Percentiles rank a stretch among this genome's conserved stretches.
Evolutionary conservation across 2,329 filamentous ascomycete genomes (phyloP).

Genomic region (Tolypocladium pustulatum): DNA sequence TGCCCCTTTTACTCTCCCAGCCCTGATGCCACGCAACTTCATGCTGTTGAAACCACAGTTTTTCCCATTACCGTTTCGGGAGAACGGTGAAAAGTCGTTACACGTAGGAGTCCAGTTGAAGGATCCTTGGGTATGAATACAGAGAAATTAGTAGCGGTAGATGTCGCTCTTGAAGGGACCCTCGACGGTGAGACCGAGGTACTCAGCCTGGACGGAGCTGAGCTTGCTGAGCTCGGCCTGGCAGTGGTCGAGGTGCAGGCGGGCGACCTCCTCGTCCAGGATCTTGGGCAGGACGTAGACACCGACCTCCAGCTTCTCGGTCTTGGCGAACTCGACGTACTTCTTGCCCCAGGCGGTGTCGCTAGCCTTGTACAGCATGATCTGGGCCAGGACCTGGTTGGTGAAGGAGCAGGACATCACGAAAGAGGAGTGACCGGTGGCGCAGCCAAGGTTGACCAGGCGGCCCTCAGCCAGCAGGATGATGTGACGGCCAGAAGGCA

Average conservation of each 20-base stretch:
- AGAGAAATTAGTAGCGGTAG: conserved; percentile 34
- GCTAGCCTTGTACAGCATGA: conserved; percentile 90
- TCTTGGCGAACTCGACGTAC: conserved; percentile 93
- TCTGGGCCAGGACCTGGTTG: conserved; percentile 99
- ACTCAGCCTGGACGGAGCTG: conserved; percentile 80
- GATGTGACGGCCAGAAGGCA: conserved; percentile 91
- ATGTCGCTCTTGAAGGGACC: conserved; percentile 96
- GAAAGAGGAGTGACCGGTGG: conserved; percentile 97
- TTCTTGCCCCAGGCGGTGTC: conserved; percentile 83
- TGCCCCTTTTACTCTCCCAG: conserved; percentile 17
- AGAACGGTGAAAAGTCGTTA: conserved; percentile 22
- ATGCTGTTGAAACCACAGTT: conserved; percentile 34
- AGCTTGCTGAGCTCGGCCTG: conserved; percentile 90
- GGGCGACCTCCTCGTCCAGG: conserved; percentile 95
- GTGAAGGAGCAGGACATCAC: conserved; percentile 99
- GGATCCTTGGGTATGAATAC: conserved; percentile 25
- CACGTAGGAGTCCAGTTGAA: conserved; percentile 28
- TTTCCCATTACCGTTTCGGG: conserved; percentile 21
- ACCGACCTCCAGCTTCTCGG: conserved; percentile 78
- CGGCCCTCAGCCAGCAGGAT: conserved; percentile 97
- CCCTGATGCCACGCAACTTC: conserved; percentile 28
- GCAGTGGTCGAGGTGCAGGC: conserved; percentile 85
- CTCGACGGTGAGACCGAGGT: conserved; percentile 75
- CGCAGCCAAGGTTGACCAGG: conserved; percentile 98
- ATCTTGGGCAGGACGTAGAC: conserved; percentile 97